Base-by-base conservation (phyloP, 352 stramenopile genomes). In the Pythium graminicola region DNA sequence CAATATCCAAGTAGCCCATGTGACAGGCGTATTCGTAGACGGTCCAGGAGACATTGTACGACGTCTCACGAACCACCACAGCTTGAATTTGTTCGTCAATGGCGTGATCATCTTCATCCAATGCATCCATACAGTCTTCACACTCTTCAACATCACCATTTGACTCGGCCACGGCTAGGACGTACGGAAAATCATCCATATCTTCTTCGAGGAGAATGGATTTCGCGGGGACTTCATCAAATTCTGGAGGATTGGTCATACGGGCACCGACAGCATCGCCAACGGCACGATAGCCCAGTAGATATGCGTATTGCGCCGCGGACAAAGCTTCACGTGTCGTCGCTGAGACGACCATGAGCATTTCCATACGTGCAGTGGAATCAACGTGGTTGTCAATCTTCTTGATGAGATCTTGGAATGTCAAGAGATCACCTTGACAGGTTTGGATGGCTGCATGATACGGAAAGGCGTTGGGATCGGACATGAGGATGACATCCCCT, bases 1-100 rank as follows among this genome's bases (percentile, higher is more conserved):
- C 53, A 20, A 67, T 50, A n/a, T 62, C 53, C 0, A 59, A 28
- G 43, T 67, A 63, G 1, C 59, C 53, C 14, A 67, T 42, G 19
- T 63, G 59, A 6, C 28, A 35, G 1, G 59, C 59, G n/a, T 59
- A 51, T 35, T 67, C 53, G 32, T 58, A 42, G 14, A 39, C 47
- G 13, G 48, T 56, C 59, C 59, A 67, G 20, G 8, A 23, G 7
- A 52, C 54, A 4, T 26, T 20, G 1, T 50, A 13, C 11, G 16
- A n/a, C 10, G 9, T 43, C 27, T 41, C 45, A 7, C 48, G 19
- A 31, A 50, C 39, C 14, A 64, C 60, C 0, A 48, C 24, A 0
- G 49, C 60, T 16, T 56, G 7, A 28, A 68, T 56, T 13, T 22
- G 8, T 4, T 27, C 55, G 1, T 58, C 55, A 0, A 68, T 9